A percentile compares a stretch with the other conserved stretches of the same genome.
phyloP scores from a whole-genome alignment of 805 yeast genomes.

The Saccharomycopsis guyanensis region DNA sequence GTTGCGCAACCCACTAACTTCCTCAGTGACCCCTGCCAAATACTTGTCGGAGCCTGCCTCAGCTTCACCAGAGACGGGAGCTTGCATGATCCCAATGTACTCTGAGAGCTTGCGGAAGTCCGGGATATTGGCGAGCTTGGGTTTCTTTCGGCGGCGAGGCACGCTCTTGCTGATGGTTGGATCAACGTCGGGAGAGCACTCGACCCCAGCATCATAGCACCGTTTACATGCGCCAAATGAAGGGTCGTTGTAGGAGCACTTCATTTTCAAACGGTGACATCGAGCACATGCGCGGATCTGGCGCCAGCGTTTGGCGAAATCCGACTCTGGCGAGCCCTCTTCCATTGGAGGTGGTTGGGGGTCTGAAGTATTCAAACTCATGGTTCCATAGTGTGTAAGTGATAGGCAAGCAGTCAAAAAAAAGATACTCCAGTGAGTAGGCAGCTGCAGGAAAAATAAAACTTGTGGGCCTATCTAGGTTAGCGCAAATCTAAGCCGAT shows the following conservation, averaged over 20 bases:
- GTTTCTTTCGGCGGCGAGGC: slow-evolving; percentile 29
- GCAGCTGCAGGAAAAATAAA: background rate
- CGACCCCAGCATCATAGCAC: slow-evolving; percentile 36
- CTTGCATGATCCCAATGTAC: slow-evolving; percentile 11
- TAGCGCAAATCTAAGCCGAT: too few relatives aligned
- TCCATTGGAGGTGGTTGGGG: background rate
- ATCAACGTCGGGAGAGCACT: slow-evolving; percentile 43
- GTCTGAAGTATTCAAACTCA: background rate
- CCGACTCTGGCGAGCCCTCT: slow-evolving; percentile 7
- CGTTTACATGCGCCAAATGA: slow-evolving; percentile 36
- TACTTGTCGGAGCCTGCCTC: background rate
- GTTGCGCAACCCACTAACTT: slow-evolving; percentile 13
- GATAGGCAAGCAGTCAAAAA: background rate
- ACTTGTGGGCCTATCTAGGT: too few relatives aligned
- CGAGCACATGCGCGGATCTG: slow-evolving; percentile 47
- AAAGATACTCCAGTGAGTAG: background rate
- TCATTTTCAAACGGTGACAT: slow-evolving; percentile 45
- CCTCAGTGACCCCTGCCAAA: slow-evolving; percentile 8
- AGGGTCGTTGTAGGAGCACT: slow-evolving; percentile 45
- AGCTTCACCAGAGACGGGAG: background rate
- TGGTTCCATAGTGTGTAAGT: too few relatives aligned
- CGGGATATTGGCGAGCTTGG: slow-evolving; percentile 22
- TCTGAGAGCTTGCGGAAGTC: slow-evolving; percentile 15
- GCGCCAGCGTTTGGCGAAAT: slow-evolving; percentile 40
- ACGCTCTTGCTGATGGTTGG: slow-evolving; percentile 39